These are phyloP conservation scores for Westerdykella ornata DNA, from an alignment of 2,329 filamentous ascomycete genomes.

Conservation along the genomic window DNA sequence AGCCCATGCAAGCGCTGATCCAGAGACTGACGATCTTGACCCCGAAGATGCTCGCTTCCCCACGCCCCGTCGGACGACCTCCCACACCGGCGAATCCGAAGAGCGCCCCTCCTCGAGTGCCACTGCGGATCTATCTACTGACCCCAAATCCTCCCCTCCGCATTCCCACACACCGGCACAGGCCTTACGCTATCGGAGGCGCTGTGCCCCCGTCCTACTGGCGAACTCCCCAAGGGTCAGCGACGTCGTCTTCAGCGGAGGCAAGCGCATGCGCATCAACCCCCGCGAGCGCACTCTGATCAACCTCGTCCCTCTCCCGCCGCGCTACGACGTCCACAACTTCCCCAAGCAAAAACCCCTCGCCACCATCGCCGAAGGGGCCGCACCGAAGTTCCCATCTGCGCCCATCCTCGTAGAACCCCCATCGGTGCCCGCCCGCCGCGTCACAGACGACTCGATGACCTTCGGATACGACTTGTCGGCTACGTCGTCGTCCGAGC, in stretches of 20 bases:
- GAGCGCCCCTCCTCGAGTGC: conserved; percentile 13
- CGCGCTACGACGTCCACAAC: conserved; percentile 39
- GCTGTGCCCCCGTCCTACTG: conserved; percentile 43
- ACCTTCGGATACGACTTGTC: conserved; percentile 29
- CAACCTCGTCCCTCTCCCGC: conserved; percentile 40
- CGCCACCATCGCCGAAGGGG: conserved; percentile 1
- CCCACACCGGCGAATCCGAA: conserved; percentile 19
- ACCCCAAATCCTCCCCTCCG: conserved; percentile 31
- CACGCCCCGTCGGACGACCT: conserved; percentile 12
- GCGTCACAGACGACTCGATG: conserved; percentile 25
- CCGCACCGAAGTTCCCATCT: conserved; percentile 3
- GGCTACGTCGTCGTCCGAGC: conserved; percentile 17
- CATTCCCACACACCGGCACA: conserved; percentile 31
- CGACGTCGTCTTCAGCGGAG: conserved; percentile 41
- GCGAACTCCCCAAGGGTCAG: conserved; percentile 41
- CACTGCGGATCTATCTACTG: conserved; percentile 9
- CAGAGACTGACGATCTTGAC: conserved; percentile 34
- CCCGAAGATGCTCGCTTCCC: conserved; percentile 35
- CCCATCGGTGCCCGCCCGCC: conserved; percentile 24
- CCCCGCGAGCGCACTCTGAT: conserved; percentile 39
- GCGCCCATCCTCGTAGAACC: conserved; percentile 7
- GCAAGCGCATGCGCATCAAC: conserved; percentile 42
- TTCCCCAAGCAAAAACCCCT: conserved; percentile 24
- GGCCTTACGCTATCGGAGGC: conserved; percentile 41
- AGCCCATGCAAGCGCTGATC: conserved; percentile 14